Evolutionary conservation across 1,139 yeast genomes (phyloP).

Genomic region (Taphrina deformans): DNA sequence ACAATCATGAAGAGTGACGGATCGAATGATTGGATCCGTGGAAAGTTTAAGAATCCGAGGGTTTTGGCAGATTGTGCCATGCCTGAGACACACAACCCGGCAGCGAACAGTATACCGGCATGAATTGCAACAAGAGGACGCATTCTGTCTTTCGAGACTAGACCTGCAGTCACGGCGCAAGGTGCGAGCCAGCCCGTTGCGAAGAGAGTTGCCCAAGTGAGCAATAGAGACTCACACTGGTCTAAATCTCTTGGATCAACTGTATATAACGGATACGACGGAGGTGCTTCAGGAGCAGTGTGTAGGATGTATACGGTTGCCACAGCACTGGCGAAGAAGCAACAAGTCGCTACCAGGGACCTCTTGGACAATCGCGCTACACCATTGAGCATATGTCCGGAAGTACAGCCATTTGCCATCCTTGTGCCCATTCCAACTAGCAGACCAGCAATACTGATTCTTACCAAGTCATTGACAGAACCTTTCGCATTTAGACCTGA

Average conservation of each 20-base stretch:
- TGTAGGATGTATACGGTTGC: conserved; percentile 38
- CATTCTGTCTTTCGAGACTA: not conserved
- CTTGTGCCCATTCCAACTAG: conserved; percentile 53
- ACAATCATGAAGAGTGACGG: conserved; percentile 52
- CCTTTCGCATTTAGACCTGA: too few species aligned
- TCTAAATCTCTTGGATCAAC: conserved; percentile 34
- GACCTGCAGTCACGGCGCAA: not conserved
- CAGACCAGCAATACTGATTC: conserved; percentile 45
- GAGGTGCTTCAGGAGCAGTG: conserved; percentile 41
- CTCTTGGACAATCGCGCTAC: conserved; percentile 50
- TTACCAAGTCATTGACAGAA: not conserved
- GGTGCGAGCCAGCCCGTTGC: conserved; percentile 21
- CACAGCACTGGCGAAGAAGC: conserved; percentile 47
- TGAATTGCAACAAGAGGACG: conserved; percentile 43
- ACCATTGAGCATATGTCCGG: conserved; percentile 56
- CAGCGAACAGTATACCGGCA: conserved; percentile 51
- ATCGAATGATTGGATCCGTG: conserved; percentile 47
- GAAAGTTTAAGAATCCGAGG: conserved; percentile 50
- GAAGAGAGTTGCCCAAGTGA: not conserved
- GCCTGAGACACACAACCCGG: conserved; percentile 52
- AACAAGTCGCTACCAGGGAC: conserved; percentile 50
- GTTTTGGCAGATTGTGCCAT: conserved; percentile 52
- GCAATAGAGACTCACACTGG: not conserved
- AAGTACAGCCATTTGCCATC: conserved; percentile 54
- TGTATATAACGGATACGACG: not conserved